phyloP scores from a whole-genome alignment of 257 asterid species.

The Parsonsia alboflavescens region DNA sequence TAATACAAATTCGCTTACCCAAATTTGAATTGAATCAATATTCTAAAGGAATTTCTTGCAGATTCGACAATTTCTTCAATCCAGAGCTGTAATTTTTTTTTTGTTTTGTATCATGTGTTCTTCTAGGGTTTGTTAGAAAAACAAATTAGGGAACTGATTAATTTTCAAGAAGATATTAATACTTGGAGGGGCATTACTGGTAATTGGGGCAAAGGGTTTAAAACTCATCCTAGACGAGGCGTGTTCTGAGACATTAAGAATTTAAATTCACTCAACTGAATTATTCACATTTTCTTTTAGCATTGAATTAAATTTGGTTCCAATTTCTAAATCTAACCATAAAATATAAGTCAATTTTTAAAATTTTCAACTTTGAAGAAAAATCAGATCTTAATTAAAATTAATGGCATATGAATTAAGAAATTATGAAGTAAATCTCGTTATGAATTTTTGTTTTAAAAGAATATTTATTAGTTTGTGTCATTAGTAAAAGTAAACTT shows the following conservation, averaged over 20 bases:
- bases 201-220: not conserved
- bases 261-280: too few relatives aligned
- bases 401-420: too few relatives aligned
- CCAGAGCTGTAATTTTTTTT: slow-evolving; percentile 2
- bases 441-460: too few relatives aligned
- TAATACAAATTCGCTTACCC: slow-evolving; percentile 13
- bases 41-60: slow-evolving; percentile 1
- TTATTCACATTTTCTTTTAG: too few relatives aligned
- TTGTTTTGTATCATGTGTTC: slow-evolving; percentile 7
- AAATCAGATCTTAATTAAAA: too few relatives aligned
- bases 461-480: too few relatives aligned
- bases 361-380: too few relatives aligned
- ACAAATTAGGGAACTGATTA: slow-evolving; percentile 3
- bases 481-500: too few relatives aligned
- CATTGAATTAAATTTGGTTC: too few relatives aligned
- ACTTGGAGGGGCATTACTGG: slow-evolving; percentile 22
- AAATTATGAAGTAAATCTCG: too few relatives aligned
- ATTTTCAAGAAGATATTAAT: slow-evolving; percentile 12
- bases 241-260: not conserved
- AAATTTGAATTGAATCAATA: slow-evolving; percentile 20
- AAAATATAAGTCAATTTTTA: too few relatives aligned
- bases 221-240: not conserved
- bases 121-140: slow-evolving; percentile 24
- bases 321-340: too few relatives aligned
- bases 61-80: slow-evolving; percentile 15